phyloP scores from a whole-genome alignment of 148 eudicot genomes.

The Suaeda aralocaspica region DNA sequence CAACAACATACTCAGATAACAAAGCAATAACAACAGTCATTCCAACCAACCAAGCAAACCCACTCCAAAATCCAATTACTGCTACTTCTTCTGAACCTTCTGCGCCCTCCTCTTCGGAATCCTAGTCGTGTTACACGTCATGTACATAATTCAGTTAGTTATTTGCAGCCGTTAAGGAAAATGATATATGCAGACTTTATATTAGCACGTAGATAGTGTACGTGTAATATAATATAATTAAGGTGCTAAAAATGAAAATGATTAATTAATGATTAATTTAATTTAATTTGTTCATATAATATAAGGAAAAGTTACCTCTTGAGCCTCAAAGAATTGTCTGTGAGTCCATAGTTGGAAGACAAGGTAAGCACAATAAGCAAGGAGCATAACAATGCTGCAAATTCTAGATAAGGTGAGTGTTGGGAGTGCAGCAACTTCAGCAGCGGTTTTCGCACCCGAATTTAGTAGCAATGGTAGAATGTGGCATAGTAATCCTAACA shows the following conservation, averaged over 20 bases:
- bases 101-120: constrained; percentile 38
- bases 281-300: background rate
- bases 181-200: too few species aligned
- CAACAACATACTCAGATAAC: constrained; percentile 80
- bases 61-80: constrained; percentile 80
- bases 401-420: constrained; percentile 62
- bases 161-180: too few species aligned
- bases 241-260: too few species aligned
- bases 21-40: constrained; percentile 76
- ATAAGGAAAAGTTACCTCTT: constrained; percentile 34
- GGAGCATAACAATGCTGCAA: constrained; percentile 71
- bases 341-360: constrained; percentile 93
- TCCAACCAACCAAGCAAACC: constrained; percentile 61
- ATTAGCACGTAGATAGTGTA: too few species aligned
- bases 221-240: too few species aligned
- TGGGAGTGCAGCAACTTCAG: constrained; percentile 10
- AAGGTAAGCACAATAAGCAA: constrained; percentile 66
- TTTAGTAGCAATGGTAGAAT: constrained; percentile 57
- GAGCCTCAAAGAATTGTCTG: constrained; percentile 57
- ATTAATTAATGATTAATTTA: too few species aligned
- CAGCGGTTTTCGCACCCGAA: constrained; percentile 28
- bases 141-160: too few species aligned
- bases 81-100: constrained; percentile 40
- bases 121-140: too few species aligned
- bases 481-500: constrained; percentile 78